Base-by-base conservation (phyloP, 116 monocot genomes). In the Trichopus zeylanicus region DNA sequence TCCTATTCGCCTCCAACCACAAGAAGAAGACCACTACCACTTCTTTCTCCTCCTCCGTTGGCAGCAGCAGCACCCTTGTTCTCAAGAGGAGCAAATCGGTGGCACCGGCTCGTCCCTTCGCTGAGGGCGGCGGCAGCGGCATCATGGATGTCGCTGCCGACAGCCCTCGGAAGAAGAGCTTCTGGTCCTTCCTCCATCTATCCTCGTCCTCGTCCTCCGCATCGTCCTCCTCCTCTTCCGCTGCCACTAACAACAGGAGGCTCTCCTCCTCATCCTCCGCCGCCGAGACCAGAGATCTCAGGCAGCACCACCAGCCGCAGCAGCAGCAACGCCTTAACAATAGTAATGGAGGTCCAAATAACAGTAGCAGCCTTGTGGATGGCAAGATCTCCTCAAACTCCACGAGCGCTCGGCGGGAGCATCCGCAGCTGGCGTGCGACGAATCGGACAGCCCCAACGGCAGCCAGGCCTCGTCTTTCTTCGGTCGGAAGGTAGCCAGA, bases 51-150 rank as follows among this genome's bases (percentile, higher is more conserved):
- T 26, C 54, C 33, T 18, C 52, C 4, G 24, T 51, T 27, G 19
- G 16, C 65, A 18, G 20, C 49, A 13, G 47, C 62, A 15, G 27
- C 53, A 27, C 42, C 49, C 20, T 66, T 19, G 55, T 48, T 11
- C 46, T 84, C 57, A 92, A 79, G 64, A 60, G 74, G 59, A 88
- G 83, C 81, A 93, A 82, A 52, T 88, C 93, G 12, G 82, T 88
- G 22, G 74, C 73, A 2, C 70, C 84, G 29, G 22, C 18, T 0
- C 62, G 74, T 24, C 68, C 75, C 7, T 26, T 55, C 4, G 67
- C 61, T n/a, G 69, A 51, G 6, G 18, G 27, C 7, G 33, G 38
- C 13, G 0, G 0, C 15, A 13, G 27, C 7, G 33, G 38, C 13
- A 0, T 1, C 15, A 13, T 26, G 22, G 56, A 16, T 5, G 57